Conservation (phyloP, 768 basidiomycete species). For the Rhodotorula toruloides region DNA sequence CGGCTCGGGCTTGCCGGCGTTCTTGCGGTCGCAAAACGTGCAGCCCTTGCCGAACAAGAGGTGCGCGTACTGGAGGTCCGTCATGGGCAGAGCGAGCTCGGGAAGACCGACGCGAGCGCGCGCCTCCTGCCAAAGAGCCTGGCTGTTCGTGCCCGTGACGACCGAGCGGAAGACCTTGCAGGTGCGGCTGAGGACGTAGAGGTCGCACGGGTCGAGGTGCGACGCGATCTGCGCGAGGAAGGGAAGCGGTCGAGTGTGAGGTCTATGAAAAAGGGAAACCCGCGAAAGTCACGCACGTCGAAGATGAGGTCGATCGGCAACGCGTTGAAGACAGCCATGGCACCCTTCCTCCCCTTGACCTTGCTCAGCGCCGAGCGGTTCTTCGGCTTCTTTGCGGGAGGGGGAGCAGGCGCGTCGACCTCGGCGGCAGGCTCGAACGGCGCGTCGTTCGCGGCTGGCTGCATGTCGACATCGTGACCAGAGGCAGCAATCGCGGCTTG, state of each 20-base stretch:
- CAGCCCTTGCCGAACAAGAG: slow-evolving; percentile 21
- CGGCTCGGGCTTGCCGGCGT: slow-evolving; percentile 22
- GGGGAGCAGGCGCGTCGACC: background rate
- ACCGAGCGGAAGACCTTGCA: slow-evolving; percentile 10
- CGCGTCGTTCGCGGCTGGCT: too few species aligned
- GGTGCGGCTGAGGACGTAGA: slow-evolving; percentile 7
- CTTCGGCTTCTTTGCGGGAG: background rate
- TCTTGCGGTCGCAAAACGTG: slow-evolving; percentile 9
- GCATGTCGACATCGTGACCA: too few species aligned
- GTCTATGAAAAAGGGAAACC: background rate
- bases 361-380: background rate
- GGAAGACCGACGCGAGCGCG: slow-evolving; percentile 10
- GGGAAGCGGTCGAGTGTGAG: background rate
- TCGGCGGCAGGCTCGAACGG: too few species aligned
- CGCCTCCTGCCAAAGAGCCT: background rate
- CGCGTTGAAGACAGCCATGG: background rate
- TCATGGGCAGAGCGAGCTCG: slow-evolving; percentile 18
- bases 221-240: slow-evolving; percentile 1
- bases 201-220: slow-evolving; percentile 7
- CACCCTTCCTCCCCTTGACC: slow-evolving; percentile 10
- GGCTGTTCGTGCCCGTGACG: background rate
- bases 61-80: slow-evolving; percentile 16
- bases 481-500: too few species aligned
- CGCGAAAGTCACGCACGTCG: slow-evolving; percentile 5
- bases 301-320: slow-evolving; percentile 19